Conservation (phyloP, 2,329 filamentous ascomycete genomes). For the Monosporascus sp. region DNA sequence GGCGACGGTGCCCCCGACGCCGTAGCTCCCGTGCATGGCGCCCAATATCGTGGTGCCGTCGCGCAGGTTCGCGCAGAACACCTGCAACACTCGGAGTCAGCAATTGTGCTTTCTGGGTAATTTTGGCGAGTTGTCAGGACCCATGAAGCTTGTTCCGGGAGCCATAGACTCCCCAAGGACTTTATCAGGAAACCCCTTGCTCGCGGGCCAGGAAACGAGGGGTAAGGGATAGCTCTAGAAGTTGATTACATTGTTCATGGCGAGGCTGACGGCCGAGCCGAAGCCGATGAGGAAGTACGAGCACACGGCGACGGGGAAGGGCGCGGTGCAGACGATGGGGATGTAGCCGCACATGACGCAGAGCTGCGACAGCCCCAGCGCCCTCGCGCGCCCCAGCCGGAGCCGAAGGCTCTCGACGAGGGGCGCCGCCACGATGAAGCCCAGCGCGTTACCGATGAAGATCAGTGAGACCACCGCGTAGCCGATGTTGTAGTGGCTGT, state of each 20-base stretch:
- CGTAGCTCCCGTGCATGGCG: constrained; percentile 62
- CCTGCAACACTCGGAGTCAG: too few relatives aligned
- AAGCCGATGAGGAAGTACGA: constrained; percentile 66
- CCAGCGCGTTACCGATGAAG: constrained; percentile 72
- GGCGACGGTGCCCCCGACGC: constrained; percentile 59
- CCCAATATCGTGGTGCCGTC: constrained; percentile 55
- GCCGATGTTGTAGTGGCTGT: constrained; percentile 63
- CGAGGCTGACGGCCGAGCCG: constrained; percentile 51
- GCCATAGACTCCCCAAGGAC: too few relatives aligned
- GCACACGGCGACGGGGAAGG: constrained; percentile 62
- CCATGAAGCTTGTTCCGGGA: too few relatives aligned
- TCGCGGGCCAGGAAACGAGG: too few relatives aligned
- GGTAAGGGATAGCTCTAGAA: too few relatives aligned
- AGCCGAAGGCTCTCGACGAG: constrained; percentile 60
- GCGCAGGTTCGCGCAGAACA: constrained; percentile 52
- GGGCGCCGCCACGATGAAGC: constrained; percentile 70
- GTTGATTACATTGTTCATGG: constrained; percentile 55
- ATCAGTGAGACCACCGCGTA: constrained; percentile 78
- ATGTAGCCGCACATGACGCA: constrained; percentile 58
- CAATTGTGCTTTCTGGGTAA: too few relatives aligned
- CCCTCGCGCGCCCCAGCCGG: constrained; percentile 60
- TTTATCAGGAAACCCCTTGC: too few relatives aligned
- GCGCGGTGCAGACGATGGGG: constrained; percentile 61
- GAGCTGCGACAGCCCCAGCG: constrained; percentile 54
- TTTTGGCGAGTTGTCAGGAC: too few relatives aligned